phyloP scores from a whole-genome alignment of 192 early-diverging fungal species.

The Linnemannia exigua region DNA sequence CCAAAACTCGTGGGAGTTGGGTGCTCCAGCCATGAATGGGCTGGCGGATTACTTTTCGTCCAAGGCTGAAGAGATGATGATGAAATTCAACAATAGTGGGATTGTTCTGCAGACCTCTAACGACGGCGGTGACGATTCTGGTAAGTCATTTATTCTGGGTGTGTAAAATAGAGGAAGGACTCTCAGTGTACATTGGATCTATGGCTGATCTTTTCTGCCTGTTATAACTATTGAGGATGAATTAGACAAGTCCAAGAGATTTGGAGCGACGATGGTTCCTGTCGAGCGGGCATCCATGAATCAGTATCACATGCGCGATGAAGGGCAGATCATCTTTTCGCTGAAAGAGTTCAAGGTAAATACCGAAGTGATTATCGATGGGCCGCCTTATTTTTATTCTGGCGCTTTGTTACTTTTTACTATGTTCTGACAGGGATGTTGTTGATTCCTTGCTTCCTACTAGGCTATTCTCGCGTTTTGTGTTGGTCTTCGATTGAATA shows the following conservation, averaged over 20 bases:
- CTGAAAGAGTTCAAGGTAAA: constrained; percentile 49
- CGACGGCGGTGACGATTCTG: constrained; percentile 12
- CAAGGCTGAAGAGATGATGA: constrained; percentile 45
- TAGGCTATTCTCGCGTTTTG: constrained; percentile 38
- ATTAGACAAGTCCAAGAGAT: constrained; percentile 11
- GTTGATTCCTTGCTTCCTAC: not conserved
- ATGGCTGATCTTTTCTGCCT: no score
- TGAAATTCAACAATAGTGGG: constrained; percentile 28
- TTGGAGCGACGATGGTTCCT: constrained; percentile 37
- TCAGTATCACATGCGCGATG: constrained; percentile 16
- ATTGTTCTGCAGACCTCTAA: constrained; percentile 29
- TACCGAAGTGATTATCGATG: not conserved
- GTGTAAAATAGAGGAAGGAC: not conserved
- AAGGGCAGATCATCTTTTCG: constrained; percentile 23
- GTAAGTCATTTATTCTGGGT: not conserved
- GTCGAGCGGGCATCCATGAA: constrained; percentile 20
- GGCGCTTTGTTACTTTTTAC: no score
- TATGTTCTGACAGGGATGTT: no score
- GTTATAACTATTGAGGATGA: no score
- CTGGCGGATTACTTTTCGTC: constrained; percentile 41
- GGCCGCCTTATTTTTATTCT: not conserved
- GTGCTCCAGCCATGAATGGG: constrained; percentile 26
- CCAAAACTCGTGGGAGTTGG: constrained; percentile 37
- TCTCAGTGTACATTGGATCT: no score
- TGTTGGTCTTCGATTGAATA: constrained; percentile 24